Conservation (phyloP, 1,284 basidiomycete species). For the Tilletia caries region DNA sequence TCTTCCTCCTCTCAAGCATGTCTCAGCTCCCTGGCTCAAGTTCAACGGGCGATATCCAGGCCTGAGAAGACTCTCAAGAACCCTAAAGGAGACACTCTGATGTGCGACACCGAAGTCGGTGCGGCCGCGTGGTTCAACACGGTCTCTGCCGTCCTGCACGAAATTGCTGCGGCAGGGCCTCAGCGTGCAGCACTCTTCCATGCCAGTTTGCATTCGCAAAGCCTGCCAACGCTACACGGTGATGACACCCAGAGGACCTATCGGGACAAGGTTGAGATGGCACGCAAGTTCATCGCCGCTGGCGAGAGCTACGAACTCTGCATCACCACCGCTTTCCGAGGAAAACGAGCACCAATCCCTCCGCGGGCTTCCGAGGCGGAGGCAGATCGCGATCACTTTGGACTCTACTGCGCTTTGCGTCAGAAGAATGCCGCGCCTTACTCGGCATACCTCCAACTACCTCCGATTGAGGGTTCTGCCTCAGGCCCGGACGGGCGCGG, state of each 20-base stretch:
- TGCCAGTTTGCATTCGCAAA: not conserved
- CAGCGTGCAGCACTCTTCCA: not conserved
- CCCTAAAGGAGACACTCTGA: not conserved
- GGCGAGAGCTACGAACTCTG: constrained; percentile 97
- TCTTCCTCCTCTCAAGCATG: not conserved
- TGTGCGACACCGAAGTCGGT: not conserved
- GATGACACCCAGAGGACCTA: constrained; percentile 59
- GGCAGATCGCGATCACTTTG: constrained; percentile 32
- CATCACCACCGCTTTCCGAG: constrained; percentile 70
- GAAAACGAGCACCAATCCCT: constrained; percentile 30
- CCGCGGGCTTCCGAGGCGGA: not conserved
- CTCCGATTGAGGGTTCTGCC: constrained; percentile 56
- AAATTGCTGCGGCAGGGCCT: not conserved
- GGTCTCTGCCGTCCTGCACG: not conserved
- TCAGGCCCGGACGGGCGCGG: constrained; percentile 55
- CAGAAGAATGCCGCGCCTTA: constrained; percentile 84
- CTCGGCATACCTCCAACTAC: constrained; percentile 73
- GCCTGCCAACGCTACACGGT: constrained; percentile 29
- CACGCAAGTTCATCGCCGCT: constrained; percentile 71
- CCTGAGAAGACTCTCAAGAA: not conserved
- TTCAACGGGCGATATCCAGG: not conserved
- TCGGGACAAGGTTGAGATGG: constrained; percentile 68
- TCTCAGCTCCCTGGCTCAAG: not conserved
- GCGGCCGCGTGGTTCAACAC: not conserved
- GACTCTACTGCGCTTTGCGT: constrained; percentile 54